These are phyloP conservation scores for Linnemannia exigua DNA, from an alignment of 192 early-diverging fungal species.

Conservation along the genomic window DNA sequence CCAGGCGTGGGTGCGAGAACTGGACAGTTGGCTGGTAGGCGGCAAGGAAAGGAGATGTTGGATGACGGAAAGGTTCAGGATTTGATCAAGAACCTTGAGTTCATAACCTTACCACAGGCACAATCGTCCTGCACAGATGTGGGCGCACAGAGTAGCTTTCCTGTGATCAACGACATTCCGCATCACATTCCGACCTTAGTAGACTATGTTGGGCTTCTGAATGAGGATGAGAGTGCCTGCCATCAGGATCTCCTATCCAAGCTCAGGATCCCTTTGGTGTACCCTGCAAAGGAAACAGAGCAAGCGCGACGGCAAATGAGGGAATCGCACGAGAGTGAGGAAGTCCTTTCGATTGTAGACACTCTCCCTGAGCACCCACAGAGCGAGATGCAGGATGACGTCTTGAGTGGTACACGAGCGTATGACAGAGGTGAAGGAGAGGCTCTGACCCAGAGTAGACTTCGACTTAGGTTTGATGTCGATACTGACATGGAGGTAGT, in stretches of 20 bases:
- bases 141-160: background rate
- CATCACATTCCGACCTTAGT: background rate
- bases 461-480: background rate
- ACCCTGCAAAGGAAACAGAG: background rate
- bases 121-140: background rate
- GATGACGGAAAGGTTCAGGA: slow-evolving; percentile 34
- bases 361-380: background rate
- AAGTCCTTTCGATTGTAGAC: background rate
- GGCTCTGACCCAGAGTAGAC: background rate
- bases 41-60: slow-evolving; percentile 9
- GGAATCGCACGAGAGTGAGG: background rate
- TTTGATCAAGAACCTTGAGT: slow-evolving; percentile 20
- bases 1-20: background rate
- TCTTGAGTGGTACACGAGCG: background rate
- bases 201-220: background rate
- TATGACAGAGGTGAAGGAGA: background rate
- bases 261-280: slow-evolving; percentile 2
- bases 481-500: background rate
- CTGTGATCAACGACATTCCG: too few relatives aligned
- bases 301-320: background rate
- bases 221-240: background rate
- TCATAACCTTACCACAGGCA: slow-evolving; percentile 12
- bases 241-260: background rate
- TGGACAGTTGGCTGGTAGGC: too few relatives aligned
- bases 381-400: background rate